Conservation (phyloP, 2,329 filamentous ascomycete species). For the Westerdykella aurantiaca region DNA sequence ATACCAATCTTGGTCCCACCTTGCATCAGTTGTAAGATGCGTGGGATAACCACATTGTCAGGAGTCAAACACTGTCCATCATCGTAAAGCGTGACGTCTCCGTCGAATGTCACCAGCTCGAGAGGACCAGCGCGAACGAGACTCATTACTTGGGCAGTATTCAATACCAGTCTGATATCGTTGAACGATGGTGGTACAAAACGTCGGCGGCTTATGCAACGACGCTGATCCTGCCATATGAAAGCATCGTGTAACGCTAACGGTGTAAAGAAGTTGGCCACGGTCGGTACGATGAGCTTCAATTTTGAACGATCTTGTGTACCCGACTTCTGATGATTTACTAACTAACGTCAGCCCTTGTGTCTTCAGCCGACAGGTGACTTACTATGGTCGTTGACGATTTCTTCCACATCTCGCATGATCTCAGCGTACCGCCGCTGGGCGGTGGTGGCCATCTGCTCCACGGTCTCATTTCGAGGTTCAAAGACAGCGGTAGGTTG, state of each 20-base stretch:
- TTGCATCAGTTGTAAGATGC: constrained; percentile 63
- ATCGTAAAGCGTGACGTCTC: constrained; percentile 88
- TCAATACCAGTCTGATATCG: constrained; percentile 85
- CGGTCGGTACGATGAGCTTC: constrained; percentile 81
- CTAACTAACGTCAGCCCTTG: constrained; percentile 38
- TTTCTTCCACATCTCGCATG: constrained; percentile 83
- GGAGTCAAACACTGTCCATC: constrained; percentile 73
- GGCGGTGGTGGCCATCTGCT: constrained; percentile 70
- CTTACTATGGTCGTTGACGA: constrained; percentile 86
- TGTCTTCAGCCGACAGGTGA: neutral
- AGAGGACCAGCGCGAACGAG: constrained; percentile 69
- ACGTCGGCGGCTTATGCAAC: constrained; percentile 81
- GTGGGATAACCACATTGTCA: constrained; percentile 68
- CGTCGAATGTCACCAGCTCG: constrained; percentile 90
- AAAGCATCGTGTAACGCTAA: constrained; percentile 85
- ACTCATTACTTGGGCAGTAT: constrained; percentile 90
- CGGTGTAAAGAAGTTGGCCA: constrained; percentile 90
- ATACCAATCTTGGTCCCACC: constrained; percentile 84
- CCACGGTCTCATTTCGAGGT: constrained; percentile 57
- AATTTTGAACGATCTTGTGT: constrained; percentile 76
- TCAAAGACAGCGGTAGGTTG: constrained; percentile 86
- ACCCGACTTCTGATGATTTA: constrained; percentile 62
- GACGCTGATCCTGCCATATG: constrained; percentile 76
- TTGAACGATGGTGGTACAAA: constrained; percentile 98
- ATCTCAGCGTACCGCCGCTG: constrained; percentile 91